These are phyloP conservation scores for Acanthamoeba healyi DNA, from an alignment of 208 protist genomes.

Conservation along the genomic window DNA sequence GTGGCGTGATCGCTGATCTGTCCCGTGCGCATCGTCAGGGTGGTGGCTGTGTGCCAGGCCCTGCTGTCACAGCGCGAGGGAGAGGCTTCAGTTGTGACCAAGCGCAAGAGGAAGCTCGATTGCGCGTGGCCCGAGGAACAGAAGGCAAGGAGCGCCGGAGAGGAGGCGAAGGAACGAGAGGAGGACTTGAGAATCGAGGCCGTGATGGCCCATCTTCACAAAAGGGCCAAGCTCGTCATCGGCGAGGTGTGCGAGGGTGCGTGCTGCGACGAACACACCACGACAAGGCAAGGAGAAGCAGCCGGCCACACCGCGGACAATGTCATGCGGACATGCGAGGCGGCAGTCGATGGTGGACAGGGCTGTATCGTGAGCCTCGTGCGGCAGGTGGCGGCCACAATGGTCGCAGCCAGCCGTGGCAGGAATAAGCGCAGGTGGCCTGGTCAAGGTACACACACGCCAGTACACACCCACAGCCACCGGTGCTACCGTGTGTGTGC, in stretches of 20 bases:
- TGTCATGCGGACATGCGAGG: neutral
- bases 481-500: too few species aligned
- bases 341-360: neutral
- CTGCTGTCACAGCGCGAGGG: neutral
- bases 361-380: neutral
- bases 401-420: neutral
- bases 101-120: neutral
- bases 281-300: too few species aligned
- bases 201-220: neutral
- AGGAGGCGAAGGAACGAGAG: neutral
- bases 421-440: too few species aligned
- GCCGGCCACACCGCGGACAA: too few species aligned
- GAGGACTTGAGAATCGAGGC: neutral
- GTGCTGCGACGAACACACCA: neutral
- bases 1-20: neutral
- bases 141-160: neutral
- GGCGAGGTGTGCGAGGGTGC: neutral
- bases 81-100: too few species aligned
- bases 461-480: too few species aligned
- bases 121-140: neutral
- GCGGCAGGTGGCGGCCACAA: neutral
- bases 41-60: conserved; percentile 16
- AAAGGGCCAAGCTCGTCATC: neutral
- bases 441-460: neutral
- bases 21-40: neutral